These are phyloP conservation scores for Podaxis sp. DNA, from an alignment of 768 basidiomycete genomes.

Conservation along the genomic window DNA sequence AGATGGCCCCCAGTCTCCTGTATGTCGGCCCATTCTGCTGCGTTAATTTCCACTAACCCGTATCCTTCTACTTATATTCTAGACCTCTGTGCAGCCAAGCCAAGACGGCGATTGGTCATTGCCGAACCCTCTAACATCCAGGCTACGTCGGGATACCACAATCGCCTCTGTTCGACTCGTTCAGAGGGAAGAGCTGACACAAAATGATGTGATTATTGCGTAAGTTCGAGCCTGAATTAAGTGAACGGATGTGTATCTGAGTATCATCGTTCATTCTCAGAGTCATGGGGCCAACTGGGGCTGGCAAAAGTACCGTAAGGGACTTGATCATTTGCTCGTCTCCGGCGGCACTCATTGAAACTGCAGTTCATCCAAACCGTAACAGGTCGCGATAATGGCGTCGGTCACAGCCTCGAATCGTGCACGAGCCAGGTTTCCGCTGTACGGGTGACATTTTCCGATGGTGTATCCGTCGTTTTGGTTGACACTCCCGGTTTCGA, in stretches of 20 bases:
- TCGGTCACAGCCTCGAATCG: background rate
- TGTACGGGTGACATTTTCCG: background rate
- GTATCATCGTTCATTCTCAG: background rate
- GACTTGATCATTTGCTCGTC: background rate
- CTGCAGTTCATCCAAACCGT: background rate
- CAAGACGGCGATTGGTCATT: no score
- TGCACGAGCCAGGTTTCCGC: background rate
- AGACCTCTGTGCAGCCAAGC: no score
- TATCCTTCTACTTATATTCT: no score
- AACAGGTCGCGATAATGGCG: background rate
- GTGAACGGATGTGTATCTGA: background rate
- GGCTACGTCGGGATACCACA: background rate
- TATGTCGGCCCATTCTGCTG: no score
- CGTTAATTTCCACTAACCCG: rapidly evolving
- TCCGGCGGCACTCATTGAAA: background rate
- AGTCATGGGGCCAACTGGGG: background rate
- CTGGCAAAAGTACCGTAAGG: background rate
- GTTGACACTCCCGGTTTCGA: conserved; percentile 5
- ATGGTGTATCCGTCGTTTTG: background rate
- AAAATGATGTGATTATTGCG: background rate
- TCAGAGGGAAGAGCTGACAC: background rate
- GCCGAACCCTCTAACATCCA: no score
- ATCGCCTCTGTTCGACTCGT: no score
- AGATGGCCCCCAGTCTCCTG: no score
- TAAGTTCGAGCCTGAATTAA: background rate